Evolutionary conservation across 192 early-diverging fungal genomes (phyloP).

Genomic region (Coemansia sp.): DNA sequence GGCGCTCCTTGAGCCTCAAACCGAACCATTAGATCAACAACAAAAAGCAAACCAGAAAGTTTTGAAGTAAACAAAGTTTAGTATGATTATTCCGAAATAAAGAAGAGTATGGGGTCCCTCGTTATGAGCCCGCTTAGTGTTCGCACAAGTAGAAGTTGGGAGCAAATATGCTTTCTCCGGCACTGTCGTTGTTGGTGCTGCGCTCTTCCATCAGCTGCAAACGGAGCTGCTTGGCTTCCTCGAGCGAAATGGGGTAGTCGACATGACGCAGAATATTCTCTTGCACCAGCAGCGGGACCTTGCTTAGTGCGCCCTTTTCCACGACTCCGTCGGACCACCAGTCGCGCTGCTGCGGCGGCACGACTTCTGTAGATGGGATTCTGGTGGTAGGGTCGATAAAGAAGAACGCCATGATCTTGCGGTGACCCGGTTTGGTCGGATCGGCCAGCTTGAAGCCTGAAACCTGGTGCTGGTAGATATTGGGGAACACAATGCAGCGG

Average conservation of each 20-base stretch:
- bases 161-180: constrained; percentile 1
- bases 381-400: constrained; percentile 61
- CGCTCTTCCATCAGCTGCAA: constrained; percentile 54
- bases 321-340: constrained; percentile 39
- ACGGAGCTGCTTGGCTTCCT: constrained; percentile 43
- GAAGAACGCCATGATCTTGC: constrained; percentile 71
- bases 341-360: constrained; percentile 64
- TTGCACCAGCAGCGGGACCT: constrained; percentile 23
- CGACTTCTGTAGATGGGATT: constrained; percentile 57
- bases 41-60: neutral
- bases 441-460: constrained; percentile 61
- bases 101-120: neutral
- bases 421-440: constrained; percentile 58
- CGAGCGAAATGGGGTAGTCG: constrained; percentile 40
- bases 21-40: constrained; percentile 19
- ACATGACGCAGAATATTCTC: constrained; percentile 16
- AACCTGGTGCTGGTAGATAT: constrained; percentile 68
- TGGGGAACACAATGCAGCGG: constrained; percentile 70
- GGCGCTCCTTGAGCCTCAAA: constrained; percentile 23
- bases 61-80: neutral
- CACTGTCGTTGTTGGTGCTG: constrained; percentile 11
- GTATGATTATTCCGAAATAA: neutral
- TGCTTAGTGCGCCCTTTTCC: neutral
- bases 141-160: constrained; percentile 30
- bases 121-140: no score